Percentiles rank a stretch among this genome's conserved stretches.
Evolutionary conservation across 805 yeast species (phyloP).

Genomic region (Wickerhamia fluorescens): DNA sequence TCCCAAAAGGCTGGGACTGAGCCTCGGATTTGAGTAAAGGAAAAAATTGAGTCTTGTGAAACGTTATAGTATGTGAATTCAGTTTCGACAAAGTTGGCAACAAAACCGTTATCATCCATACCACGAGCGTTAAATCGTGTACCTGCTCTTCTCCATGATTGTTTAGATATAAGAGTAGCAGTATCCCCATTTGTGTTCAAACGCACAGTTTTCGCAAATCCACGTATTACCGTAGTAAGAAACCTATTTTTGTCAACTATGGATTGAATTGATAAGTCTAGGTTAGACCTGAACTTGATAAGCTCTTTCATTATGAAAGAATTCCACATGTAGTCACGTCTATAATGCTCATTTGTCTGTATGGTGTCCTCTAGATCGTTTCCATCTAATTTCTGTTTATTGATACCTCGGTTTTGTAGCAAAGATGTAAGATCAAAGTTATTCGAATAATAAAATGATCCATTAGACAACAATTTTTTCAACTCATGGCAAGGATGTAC

Average conservation of each 20-base stretch:
- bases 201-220: conserved; percentile 78
- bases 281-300: conserved; percentile 61
- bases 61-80: conserved; percentile 61
- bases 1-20: conserved; percentile 98
- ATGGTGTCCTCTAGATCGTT: neutral
- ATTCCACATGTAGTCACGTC: conserved; percentile 95
- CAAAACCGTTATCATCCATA: conserved; percentile 64
- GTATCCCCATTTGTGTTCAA: conserved; percentile 35
- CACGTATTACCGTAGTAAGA: conserved; percentile 87
- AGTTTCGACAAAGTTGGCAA: conserved; percentile 48
- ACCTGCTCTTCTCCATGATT: conserved; percentile 97
- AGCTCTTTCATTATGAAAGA: conserved; percentile 82
- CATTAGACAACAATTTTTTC: conserved; percentile 70
- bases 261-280: conserved; percentile 53
- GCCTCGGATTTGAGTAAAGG: conserved; percentile 90
- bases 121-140: conserved; percentile 97
- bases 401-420: conserved; percentile 67
- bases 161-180: conserved; percentile 81
- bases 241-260: conserved; percentile 71
- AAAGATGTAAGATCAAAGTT: conserved; percentile 90
- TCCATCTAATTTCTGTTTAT: conserved; percentile 14
- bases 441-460: conserved; percentile 87
- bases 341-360: conserved; percentile 39
- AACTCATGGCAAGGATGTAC: conserved; percentile 79
- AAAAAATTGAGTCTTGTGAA: conserved; percentile 47